A percentile compares a stretch with the other conserved stretches of the same genome.
Conservation (phyloP, 1,284 basidiomycete genomes). For the Ganoderma lingzhi region DNA sequence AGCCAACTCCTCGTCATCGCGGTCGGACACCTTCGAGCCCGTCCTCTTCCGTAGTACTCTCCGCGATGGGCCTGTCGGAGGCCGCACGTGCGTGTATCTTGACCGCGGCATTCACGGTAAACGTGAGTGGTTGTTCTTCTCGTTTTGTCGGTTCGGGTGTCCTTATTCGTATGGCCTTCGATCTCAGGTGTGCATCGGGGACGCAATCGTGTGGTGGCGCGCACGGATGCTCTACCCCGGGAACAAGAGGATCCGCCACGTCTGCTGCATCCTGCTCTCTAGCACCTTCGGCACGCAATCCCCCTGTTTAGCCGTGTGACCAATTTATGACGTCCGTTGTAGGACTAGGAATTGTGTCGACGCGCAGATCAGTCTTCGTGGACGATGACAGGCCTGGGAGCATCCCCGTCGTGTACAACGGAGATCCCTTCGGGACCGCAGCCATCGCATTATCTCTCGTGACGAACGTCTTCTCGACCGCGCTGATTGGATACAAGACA, state of each 20-base stretch:
- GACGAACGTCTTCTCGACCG: constrained; percentile 1
- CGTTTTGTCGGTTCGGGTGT: not conserved
- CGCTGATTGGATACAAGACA: constrained; percentile 9
- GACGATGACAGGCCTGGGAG: not conserved
- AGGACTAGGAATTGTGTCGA: constrained; percentile 3
- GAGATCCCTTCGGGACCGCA: constrained; percentile 3
- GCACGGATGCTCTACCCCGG: constrained; percentile 9
- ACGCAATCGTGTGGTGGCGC: constrained; percentile 7
- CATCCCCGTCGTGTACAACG: constrained; percentile 5
- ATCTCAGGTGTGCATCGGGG: constrained; percentile 5
- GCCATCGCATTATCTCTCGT: constrained; percentile 6
- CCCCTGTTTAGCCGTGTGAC: not conserved
- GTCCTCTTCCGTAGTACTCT: not conserved
- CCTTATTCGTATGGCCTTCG: not conserved
- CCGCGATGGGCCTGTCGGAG: not conserved
- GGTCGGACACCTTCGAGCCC: not conserved
- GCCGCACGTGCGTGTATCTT: constrained; percentile 1
- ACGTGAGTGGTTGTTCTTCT: not conserved
- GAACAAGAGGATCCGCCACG: constrained; percentile 2
- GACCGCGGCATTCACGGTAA: constrained; percentile 3
- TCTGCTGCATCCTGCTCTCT: constrained; percentile 3
- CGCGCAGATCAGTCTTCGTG: not conserved
- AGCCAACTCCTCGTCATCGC: not conserved
- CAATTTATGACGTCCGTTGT: not conserved
- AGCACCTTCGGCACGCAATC: not conserved